Percentiles rank a stretch among this genome's conserved stretches.
Conservation (phyloP, 129 eudicot species). For the Artemisia annua region DNA sequence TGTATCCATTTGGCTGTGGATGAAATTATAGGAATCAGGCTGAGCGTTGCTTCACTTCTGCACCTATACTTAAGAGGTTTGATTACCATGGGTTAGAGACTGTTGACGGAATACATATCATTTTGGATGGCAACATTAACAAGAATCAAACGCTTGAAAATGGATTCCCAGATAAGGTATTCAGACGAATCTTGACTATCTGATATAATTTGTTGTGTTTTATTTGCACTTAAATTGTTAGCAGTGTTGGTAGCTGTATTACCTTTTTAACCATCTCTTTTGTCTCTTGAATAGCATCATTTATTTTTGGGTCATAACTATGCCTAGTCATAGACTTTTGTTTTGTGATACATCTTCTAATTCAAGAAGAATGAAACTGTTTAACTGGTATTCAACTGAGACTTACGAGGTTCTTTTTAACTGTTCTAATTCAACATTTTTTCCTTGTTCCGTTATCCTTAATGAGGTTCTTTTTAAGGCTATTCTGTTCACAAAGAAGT, state of each 20-base stretch:
- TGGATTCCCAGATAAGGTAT: conserved; percentile 72
- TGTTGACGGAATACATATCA: conserved; percentile 53
- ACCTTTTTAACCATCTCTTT: conserved; percentile 7
- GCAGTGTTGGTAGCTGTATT: too few species aligned
- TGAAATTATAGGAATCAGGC: conserved; percentile 38
- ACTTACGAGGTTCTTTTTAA: too few species aligned
- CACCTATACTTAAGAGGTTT: conserved; percentile 53
- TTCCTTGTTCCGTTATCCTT: too few species aligned
- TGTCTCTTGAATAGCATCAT: background rate
- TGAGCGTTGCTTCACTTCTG: conserved; percentile 49
- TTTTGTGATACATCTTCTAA: too few species aligned
- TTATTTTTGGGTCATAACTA: too few species aligned
- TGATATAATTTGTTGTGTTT: conserved; percentile 20
- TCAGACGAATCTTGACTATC: background rate
- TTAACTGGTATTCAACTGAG: too few species aligned
- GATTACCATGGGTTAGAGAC: conserved; percentile 58
- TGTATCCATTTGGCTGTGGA: conserved; percentile 5
- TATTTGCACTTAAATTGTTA: conserved; percentile 48
- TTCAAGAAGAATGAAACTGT: too few species aligned
- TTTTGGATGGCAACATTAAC: conserved; percentile 52
- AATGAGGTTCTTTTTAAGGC: too few species aligned
- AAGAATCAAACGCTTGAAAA: conserved; percentile 45
- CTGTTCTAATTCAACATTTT: too few species aligned
- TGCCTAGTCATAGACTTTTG: too few species aligned
- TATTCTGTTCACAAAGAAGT: too few species aligned